Conservation (phyloP, 352 stramenopile genomes). For the Pythium dissimile region DNA sequence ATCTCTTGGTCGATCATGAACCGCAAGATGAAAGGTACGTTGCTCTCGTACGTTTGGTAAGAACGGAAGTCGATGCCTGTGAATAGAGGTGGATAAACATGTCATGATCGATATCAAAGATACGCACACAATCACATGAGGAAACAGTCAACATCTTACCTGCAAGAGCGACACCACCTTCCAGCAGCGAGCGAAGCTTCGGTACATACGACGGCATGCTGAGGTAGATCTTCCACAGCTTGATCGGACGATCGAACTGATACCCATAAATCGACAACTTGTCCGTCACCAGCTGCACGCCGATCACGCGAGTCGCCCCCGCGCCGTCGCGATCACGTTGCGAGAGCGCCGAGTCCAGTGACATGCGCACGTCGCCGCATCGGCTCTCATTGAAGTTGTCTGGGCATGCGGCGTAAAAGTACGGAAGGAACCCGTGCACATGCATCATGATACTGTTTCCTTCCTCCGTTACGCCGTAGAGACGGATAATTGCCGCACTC, state of each 20-base stretch:
- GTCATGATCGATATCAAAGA: too few relatives aligned
- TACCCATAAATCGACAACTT: conserved; percentile 88
- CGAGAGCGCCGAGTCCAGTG: conserved; percentile 50
- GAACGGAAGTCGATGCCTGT: conserved; percentile 55
- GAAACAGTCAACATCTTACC: conserved; percentile 11
- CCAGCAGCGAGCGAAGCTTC: conserved; percentile 89
- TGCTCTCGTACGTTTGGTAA: conserved; percentile 97
- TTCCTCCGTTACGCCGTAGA: conserved; percentile 95
- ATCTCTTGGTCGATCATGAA: conserved; percentile 99
- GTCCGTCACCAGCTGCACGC: conserved; percentile 70
- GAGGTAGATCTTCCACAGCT: conserved; percentile 91
- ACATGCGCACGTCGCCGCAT: conserved; percentile 65
- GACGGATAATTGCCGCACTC: conserved; percentile 90
- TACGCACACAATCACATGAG: not conserved
- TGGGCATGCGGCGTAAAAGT: conserved; percentile 93
- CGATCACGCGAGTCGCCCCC: conserved; percentile 49
- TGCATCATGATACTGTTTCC: conserved; percentile 96
- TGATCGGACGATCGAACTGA: conserved; percentile 70
- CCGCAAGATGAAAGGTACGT: conserved; percentile 98
- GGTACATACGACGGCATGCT: conserved; percentile 95
- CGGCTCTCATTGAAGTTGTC: conserved; percentile 60
- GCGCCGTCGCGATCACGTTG: conserved; percentile 52
- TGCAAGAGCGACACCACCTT: conserved; percentile 76
- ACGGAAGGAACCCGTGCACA: conserved; percentile 97
- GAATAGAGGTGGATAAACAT: not conserved